Evolutionary conservation across 2,329 filamentous ascomycete genomes (phyloP).

Genomic region (Xylariaceae sp.): DNA sequence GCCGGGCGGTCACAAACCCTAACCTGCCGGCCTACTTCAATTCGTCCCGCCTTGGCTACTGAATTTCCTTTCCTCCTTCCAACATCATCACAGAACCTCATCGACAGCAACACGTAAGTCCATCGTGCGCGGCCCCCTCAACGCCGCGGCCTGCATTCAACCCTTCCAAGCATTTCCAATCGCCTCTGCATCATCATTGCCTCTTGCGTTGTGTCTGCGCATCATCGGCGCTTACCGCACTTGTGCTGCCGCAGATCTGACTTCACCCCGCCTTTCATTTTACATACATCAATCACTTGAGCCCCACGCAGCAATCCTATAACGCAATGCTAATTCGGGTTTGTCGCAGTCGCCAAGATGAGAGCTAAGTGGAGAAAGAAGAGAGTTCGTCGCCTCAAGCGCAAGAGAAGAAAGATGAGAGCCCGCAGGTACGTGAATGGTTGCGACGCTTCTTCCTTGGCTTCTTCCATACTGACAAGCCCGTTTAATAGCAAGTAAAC

Average conservation of each 20-base stretch:
- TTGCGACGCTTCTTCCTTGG: neutral
- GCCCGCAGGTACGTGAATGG: constrained; percentile 81
- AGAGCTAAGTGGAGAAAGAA: constrained; percentile 99
- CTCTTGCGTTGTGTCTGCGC: neutral
- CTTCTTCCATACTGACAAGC: neutral
- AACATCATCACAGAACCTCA: constrained; percentile 34
- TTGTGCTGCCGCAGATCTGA: neutral
- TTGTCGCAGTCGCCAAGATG: constrained; percentile 49
- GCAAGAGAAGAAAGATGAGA: constrained; percentile 99
- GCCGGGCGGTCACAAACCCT: constrained; percentile 31
- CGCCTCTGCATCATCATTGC: neutral
- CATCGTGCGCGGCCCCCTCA: neutral
- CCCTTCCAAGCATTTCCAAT: neutral
- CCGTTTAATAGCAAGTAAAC: constrained; percentile 40
- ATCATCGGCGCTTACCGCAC: neutral
- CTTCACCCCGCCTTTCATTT: constrained; percentile 10
- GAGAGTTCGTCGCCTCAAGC: constrained; percentile 97
- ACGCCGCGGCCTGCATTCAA: neutral
- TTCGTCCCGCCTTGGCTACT: constrained; percentile 22
- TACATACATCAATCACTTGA: constrained; percentile 10
- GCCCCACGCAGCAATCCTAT: neutral
- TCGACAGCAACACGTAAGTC: constrained; percentile 34
- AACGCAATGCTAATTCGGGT: constrained; percentile 17
- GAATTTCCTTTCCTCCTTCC: constrained; percentile 26
- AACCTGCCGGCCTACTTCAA: constrained; percentile 30